phyloP scores from a whole-genome alignment of 2,329 filamentous ascomycete species.

The Arthrobotrys conoides region DNA sequence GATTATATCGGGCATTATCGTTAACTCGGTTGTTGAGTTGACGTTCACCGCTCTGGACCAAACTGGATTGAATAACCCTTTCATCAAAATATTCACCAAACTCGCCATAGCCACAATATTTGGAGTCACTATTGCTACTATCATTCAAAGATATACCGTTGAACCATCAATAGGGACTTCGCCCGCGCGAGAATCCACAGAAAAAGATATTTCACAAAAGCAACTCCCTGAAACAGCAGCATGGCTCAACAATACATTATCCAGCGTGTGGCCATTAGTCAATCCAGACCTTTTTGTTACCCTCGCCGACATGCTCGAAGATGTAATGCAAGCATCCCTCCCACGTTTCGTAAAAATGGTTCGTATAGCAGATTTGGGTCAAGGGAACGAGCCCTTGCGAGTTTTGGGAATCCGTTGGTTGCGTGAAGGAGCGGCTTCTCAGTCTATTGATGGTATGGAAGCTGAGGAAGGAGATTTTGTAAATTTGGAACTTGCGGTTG shows the following conservation, averaged over 20 bases:
- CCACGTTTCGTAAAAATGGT: constrained; percentile 80
- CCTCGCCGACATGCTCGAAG: constrained; percentile 77
- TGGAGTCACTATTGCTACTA: constrained; percentile 51
- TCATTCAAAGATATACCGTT: constrained; percentile 8
- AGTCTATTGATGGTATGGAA: constrained; percentile 75
- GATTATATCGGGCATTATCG: not conserved
- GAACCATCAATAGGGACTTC: not conserved
- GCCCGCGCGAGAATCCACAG: constrained; percentile 61
- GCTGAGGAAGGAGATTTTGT: constrained; percentile 84
- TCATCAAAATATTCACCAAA: not conserved
- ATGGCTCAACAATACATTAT: constrained; percentile 79
- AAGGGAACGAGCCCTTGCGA: constrained; percentile 79
- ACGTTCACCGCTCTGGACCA: not conserved
- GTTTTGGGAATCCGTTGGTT: constrained; percentile 81
- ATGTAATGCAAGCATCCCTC: constrained; percentile 83
- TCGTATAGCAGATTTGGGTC: constrained; percentile 80
- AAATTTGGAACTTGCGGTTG: constrained; percentile 81
- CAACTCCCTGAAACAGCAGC: constrained; percentile 75
- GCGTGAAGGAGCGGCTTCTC: constrained; percentile 76
- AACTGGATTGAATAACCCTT: not conserved
- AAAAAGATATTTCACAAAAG: constrained; percentile 28
- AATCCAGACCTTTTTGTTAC: constrained; percentile 80
- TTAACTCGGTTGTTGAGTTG: constrained; percentile 16
- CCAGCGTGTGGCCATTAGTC: constrained; percentile 80
- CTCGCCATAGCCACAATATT: not conserved